Evolutionary conservation across 2,329 filamentous ascomycete species (phyloP).

Genomic region (Aspergillus sp.): DNA sequence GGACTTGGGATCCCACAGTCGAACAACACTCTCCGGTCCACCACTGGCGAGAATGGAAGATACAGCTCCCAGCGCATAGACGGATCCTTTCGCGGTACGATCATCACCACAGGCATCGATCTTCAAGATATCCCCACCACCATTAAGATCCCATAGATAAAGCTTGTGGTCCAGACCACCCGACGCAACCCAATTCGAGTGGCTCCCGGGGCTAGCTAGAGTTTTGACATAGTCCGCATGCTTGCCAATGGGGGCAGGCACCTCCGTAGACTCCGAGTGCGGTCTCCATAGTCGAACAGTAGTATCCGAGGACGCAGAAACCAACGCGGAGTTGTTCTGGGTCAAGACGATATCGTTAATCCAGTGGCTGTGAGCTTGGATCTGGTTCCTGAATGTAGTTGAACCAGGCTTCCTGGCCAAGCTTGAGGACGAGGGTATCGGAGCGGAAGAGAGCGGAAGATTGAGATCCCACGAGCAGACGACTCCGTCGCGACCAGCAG

Average conservation of each 20-base stretch:
- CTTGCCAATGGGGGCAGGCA: constrained; percentile 77
- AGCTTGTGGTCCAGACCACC: constrained; percentile 91
- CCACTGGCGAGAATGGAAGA: constrained; percentile 82
- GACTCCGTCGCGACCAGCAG: constrained; percentile 88
- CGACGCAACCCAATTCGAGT: constrained; percentile 83
- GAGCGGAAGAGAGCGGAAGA: constrained; percentile 28
- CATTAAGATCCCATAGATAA: constrained; percentile 87
- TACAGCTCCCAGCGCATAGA: constrained; percentile 82
- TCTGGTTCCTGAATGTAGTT: constrained; percentile 57
- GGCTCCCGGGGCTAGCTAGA: constrained; percentile 68
- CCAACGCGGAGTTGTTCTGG: constrained; percentile 70
- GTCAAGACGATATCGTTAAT: constrained; percentile 87
- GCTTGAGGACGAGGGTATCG: constrained; percentile 12
- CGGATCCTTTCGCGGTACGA: constrained; percentile 80
- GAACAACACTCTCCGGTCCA: constrained; percentile 87
- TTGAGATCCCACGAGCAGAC: constrained; percentile 90
- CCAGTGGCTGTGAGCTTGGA: constrained; percentile 89
- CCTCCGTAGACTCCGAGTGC: constrained; percentile 55
- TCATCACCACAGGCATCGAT: constrained; percentile 76
- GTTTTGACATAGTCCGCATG: constrained; percentile 97
- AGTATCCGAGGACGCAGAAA: constrained; percentile 89
- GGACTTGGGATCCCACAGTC: constrained; percentile 84
- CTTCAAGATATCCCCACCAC: constrained; percentile 77
- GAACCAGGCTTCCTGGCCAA: constrained; percentile 27
- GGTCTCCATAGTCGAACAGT: constrained; percentile 92